Base-by-base conservation (phyloP, 441 rosid species). In the Eruca vesicaria region DNA sequence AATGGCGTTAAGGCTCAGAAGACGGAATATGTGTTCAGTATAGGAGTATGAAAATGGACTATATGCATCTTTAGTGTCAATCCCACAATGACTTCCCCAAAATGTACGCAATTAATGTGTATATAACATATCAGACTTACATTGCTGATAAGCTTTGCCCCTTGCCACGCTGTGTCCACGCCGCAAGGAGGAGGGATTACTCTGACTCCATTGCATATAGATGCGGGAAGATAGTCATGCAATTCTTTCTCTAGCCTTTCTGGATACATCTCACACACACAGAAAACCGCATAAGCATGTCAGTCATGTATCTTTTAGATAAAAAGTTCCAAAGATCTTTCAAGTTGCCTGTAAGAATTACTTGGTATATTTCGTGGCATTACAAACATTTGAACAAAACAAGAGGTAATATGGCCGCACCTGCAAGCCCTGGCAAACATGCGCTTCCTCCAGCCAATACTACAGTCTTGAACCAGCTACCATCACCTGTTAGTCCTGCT, bases 231-330 rank as follows among this genome's bases (percentile, higher is more conserved):
- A 71, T 81, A 80, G 62, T 36, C 87, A 6, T 71, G 85, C 69
- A 95, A 82, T 85, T 95, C 96, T 81, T 77, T 92, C 77, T 92
- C 89, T 75, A 95, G 84, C 86, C 98, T 89, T 71, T 87, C 97
- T 95, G 89, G 73, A 70, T 65, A 69, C 62, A 81, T 45, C 50
- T 35, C 55, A 67, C 15, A 10, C 29, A 56, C 29, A 55, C 31
- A 57, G 7, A 76, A 50, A 74, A 59, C 9, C 36, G 21, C 48
- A 71, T 38, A 60, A 50, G 19, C 66, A 41, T 4, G 36, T 29
- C 62, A 66, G 0, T 23, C 14, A 66, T 52, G 28, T 58, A 61
- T 43, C 53, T 16, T 52, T 11, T 14, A 52, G 57, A 63, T 23
- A 10, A 5, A 21, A 23, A 55, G 2, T 74, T 65, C 20, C 60